Conservation (phyloP, 768 basidiomycete genomes). For the Dacryopinax primogenitus region DNA sequence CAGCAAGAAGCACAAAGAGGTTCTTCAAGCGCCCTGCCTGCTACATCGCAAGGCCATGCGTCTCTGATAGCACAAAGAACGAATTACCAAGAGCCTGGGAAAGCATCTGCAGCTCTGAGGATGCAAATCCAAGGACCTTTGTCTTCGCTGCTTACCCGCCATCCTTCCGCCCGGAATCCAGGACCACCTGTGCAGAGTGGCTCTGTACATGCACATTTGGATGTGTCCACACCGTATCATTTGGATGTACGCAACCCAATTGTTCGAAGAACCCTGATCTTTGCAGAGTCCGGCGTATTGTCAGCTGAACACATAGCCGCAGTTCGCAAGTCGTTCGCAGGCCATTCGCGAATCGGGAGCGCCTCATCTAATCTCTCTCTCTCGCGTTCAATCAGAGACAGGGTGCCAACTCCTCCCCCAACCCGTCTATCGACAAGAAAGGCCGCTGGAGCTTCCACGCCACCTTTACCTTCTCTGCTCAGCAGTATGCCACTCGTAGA, state of each 20-base stretch:
- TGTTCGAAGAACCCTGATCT: neutral
- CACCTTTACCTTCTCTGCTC: neutral
- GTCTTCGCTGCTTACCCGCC: neutral
- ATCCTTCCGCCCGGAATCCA: neutral
- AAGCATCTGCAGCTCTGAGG: neutral
- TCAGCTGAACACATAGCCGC: constrained; percentile 1
- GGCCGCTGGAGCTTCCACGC: neutral
- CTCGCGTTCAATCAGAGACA: neutral
- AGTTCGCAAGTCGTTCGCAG: neutral
- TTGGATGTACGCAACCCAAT: neutral
- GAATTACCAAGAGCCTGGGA: neutral
- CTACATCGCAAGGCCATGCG: too few relatives aligned
- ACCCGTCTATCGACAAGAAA: neutral
- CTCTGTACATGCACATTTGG: neutral
- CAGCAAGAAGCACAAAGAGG: too few relatives aligned
- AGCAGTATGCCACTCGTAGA: too few relatives aligned
- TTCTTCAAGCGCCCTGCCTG: too few relatives aligned
- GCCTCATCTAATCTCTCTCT: neutral
- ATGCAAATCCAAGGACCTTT: neutral
- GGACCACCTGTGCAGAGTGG: neutral
- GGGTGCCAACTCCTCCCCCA: neutral
- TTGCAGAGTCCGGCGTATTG: neutral
- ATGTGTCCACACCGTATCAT: neutral
- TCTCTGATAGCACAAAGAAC: too few relatives aligned
- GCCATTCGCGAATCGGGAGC: neutral